These are phyloP conservation scores for Straminergon stramineum DNA, from an alignment of 225 moss, liverwort and hornwort genomes.

Conservation along the genomic window DNA sequence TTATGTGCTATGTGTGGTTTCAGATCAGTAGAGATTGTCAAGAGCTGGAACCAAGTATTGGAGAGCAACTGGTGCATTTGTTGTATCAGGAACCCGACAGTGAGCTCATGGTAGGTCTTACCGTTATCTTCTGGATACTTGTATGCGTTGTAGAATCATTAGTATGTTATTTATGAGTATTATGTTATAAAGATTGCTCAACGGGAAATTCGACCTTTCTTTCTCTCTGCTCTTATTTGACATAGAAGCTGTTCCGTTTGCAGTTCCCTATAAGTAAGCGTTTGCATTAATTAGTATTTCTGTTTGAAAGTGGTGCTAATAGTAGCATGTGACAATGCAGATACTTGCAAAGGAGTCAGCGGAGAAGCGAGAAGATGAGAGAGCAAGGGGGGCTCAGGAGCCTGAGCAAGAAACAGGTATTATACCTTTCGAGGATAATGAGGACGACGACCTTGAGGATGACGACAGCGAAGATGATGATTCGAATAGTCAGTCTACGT, in stretches of 20 bases:
- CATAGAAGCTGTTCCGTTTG: not conserved
- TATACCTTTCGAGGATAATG: slow-evolving; percentile 97
- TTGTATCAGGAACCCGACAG: slow-evolving; percentile 93
- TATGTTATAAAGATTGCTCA: not conserved
- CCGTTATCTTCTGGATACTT: not conserved
- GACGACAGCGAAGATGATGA: slow-evolving; percentile 96
- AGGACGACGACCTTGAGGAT: slow-evolving; percentile 94
- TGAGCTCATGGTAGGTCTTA: slow-evolving; percentile 72
- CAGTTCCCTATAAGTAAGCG: not conserved
- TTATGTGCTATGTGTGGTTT: not conserved
- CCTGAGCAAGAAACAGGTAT: slow-evolving; percentile 88
- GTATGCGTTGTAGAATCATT: not conserved
- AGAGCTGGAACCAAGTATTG: slow-evolving; percentile 85
- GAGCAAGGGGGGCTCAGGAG: slow-evolving; percentile 71
- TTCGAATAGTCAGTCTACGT: slow-evolving; percentile 69
- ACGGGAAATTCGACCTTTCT: not conserved
- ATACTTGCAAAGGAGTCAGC: slow-evolving; percentile 73
- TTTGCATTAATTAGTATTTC: not conserved
- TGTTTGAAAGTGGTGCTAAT: not conserved
- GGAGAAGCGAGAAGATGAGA: slow-evolving; percentile 91
- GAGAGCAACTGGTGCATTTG: slow-evolving; percentile 83
- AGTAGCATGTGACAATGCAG: slow-evolving; percentile 21
- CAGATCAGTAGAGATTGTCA: slow-evolving; percentile 99
- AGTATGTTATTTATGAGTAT: not conserved
- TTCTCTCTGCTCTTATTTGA: not conserved